Evolutionary conservation across 2,329 filamentous ascomycete genomes (phyloP).

Genomic region (Fusarium napiforme): DNA sequence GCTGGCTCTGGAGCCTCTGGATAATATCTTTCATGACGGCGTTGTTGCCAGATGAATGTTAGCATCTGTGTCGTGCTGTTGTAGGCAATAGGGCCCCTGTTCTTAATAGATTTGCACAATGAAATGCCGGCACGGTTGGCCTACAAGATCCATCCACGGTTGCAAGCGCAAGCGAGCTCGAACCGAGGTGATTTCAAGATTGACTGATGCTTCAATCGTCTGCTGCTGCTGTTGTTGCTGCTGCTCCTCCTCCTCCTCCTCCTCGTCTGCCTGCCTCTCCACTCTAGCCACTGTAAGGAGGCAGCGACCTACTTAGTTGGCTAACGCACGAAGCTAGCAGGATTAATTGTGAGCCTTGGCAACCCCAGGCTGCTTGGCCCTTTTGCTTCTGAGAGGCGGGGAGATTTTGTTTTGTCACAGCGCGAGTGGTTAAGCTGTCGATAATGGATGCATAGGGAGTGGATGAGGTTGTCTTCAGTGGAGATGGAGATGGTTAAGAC

Average conservation of each 20-base stretch:
- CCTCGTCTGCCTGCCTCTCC: not conserved
- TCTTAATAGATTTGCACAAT: conserved; percentile 29
- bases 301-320: conserved; percentile 2
- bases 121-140: conserved; percentile 11
- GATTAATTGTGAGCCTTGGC: conserved; percentile 33
- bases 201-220: conserved; percentile 6
- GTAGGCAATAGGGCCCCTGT: conserved; percentile 15
- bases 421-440: conserved; percentile 27
- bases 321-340: not conserved
- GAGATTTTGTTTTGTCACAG: conserved; percentile 30
- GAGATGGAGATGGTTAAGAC: conserved; percentile 21
- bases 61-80: conserved; percentile 10
- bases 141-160: conserved; percentile 28
- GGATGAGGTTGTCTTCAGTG: conserved; percentile 34
- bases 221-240: not conserved
- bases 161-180: conserved; percentile 17
- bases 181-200: conserved; percentile 25
- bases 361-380: conserved; percentile 34
- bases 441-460: conserved; percentile 36
- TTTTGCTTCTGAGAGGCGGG: conserved; percentile 37
- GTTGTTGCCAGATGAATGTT: conserved; percentile 28
- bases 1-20: not conserved
- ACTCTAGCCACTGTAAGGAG: not conserved
- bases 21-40: conserved; percentile 19
- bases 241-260: not conserved